These are phyloP conservation scores for Leccinum variicolor DNA, from an alignment of 768 basidiomycete species.

Conservation along the genomic window DNA sequence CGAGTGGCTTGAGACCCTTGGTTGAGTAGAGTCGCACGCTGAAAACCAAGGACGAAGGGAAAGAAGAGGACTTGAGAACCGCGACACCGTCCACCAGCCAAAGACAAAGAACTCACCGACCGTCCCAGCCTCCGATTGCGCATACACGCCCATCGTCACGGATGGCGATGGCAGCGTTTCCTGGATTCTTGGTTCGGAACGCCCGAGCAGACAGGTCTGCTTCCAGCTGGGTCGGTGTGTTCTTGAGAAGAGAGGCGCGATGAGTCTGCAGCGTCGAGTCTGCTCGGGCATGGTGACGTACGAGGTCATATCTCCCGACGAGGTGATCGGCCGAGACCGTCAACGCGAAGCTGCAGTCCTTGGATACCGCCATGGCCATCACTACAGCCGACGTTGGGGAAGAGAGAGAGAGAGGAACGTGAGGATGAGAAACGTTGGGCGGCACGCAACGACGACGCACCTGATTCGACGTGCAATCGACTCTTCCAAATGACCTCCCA, in stretches of 20 bases:
- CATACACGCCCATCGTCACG: constrained; percentile 74
- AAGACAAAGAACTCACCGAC: constrained; percentile 54
- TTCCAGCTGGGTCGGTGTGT: constrained; percentile 10
- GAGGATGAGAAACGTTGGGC: background rate
- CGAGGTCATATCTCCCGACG: constrained; percentile 60
- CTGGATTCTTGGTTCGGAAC: constrained; percentile 70
- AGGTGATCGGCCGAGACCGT: constrained; percentile 61
- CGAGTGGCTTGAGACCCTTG: constrained; percentile 76
- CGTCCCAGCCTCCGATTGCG: constrained; percentile 85
- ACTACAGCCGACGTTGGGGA: constrained; percentile 40
- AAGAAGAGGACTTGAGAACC: background rate
- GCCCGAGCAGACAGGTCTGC: constrained; percentile 26
- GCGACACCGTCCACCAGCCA: background rate
- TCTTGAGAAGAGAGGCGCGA: background rate
- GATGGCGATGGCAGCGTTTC: constrained; percentile 75
- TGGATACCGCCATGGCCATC: constrained; percentile 58
- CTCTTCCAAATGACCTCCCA: constrained; percentile 73
- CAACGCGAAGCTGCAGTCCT: background rate
- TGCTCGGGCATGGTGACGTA: constrained; percentile 24
- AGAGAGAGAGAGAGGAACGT: constrained; percentile 59
- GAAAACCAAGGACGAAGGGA: background rate
- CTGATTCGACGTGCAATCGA: constrained; percentile 71
- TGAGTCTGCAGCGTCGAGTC: background rate
- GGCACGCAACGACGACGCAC: constrained; percentile 38
- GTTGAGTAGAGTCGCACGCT: constrained; percentile 85